phyloP scores from a whole-genome alignment of 2,329 filamentous ascomycete species.

The Hymenoscyphus occultus region DNA sequence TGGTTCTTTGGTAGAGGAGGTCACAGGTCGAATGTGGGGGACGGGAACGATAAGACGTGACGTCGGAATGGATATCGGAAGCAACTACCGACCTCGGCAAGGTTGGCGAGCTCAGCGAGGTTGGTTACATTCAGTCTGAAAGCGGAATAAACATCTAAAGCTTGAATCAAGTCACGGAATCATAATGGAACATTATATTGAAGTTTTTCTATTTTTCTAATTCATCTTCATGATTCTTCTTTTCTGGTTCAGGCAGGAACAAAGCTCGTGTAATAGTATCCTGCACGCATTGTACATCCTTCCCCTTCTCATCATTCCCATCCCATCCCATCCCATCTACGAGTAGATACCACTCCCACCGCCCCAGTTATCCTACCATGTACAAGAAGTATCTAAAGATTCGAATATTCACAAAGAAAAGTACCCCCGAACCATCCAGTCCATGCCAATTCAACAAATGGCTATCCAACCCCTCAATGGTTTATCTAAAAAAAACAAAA shows the following conservation, averaged over 20 bases:
- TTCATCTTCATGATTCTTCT: not conserved
- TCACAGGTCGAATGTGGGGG: not conserved
- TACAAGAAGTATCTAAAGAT: slow-evolving; percentile 1
- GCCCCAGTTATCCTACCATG: not conserved
- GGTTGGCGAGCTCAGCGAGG: no score
- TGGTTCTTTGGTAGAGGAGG: not conserved
- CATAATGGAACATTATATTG: not conserved
- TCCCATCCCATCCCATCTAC: not conserved
- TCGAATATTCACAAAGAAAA: slow-evolving; percentile 3
- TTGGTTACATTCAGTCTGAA: not conserved
- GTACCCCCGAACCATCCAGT: not conserved
- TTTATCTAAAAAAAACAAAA: not conserved
- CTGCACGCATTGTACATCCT: not conserved
- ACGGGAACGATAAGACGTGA: not conserved
- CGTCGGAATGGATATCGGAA: not conserved
- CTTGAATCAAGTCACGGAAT: not conserved
- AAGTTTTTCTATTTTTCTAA: not conserved
- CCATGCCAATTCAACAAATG: not conserved
- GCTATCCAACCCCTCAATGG: not conserved
- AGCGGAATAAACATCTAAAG: not conserved
- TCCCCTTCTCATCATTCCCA: not conserved
- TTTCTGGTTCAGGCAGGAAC: not conserved
- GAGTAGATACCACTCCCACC: not conserved
- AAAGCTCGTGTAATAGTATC: not conserved
- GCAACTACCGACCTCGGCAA: not conserved